Evolutionary conservation across 306 rosid species (phyloP).

Genomic region (Acacia crassicarpa): DNA sequence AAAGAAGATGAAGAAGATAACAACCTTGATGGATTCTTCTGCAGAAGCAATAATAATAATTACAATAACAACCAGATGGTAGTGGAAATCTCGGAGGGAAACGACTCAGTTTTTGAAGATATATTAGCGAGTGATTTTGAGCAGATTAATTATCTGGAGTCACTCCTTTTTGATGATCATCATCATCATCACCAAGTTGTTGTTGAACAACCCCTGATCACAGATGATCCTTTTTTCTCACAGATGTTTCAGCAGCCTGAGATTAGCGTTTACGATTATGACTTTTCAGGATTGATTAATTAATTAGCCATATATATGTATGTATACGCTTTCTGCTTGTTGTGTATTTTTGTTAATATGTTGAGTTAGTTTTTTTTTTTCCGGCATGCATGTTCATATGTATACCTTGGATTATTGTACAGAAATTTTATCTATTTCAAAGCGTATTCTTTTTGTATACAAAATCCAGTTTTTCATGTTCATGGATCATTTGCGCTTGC

Average conservation of each 20-base stretch:
- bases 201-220: neutral
- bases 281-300: slow-evolving; percentile 38
- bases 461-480: neutral
- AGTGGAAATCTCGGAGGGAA: slow-evolving; percentile 1
- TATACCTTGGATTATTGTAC: neutral
- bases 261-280: slow-evolving; percentile 50
- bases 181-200: neutral
- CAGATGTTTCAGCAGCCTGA: slow-evolving; percentile 38
- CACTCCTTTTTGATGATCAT: slow-evolving; percentile 37
- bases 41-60: neutral
- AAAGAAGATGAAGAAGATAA: slow-evolving; percentile 29
- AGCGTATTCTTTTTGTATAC: neutral
- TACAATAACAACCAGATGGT: neutral
- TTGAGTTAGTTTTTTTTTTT: slow-evolving; percentile 12
- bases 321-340: neutral
- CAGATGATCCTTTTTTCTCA: neutral
- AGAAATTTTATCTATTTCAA: neutral
- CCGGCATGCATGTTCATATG: slow-evolving; percentile 18
- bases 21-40: slow-evolving; percentile 32
- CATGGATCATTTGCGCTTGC: neutral
- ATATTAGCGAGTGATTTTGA: slow-evolving; percentile 10
- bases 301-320: neutral
- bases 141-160: slow-evolving; percentile 28
- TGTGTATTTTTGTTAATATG: neutral
- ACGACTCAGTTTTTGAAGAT: slow-evolving; percentile 25